Evolutionary conservation across 1,139 yeast species (phyloP).

Genomic region (Meyerozyma smithsonii): DNA sequence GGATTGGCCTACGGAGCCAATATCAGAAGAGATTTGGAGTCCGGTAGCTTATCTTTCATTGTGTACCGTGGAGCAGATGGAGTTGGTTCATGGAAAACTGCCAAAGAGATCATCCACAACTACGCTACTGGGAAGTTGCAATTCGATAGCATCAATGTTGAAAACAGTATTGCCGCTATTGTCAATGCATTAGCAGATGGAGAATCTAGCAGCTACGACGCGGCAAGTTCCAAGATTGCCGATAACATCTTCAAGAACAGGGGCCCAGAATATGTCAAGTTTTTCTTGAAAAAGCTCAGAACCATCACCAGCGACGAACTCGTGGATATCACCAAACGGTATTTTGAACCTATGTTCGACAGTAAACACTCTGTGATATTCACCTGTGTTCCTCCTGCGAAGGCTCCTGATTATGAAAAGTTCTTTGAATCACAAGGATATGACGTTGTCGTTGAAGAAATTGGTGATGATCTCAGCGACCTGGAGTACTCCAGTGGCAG

Average conservation of each 20-base stretch:
- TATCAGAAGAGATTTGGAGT: constrained; percentile 55
- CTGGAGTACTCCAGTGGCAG: constrained; percentile 16
- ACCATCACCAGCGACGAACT: constrained; percentile 56
- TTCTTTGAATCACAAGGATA: constrained; percentile 58
- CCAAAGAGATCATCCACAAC: constrained; percentile 60
- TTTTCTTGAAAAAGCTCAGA: constrained; percentile 46
- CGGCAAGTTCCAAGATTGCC: constrained; percentile 62
- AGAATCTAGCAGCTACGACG: constrained; percentile 55
- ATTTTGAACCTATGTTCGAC: constrained; percentile 60
- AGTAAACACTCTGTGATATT: constrained; percentile 54
- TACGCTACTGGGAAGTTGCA: constrained; percentile 48
- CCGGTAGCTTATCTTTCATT: constrained; percentile 61
- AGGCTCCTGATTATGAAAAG: constrained; percentile 41
- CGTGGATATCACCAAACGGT: constrained; percentile 48
- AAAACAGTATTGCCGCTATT: constrained; percentile 71
- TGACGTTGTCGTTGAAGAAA: constrained; percentile 51
- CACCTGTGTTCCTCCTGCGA: constrained; percentile 69
- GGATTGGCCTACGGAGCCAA: constrained; percentile 92
- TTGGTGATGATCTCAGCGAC: constrained; percentile 22
- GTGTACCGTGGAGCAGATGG: constrained; percentile 86
- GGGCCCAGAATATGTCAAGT: constrained; percentile 52
- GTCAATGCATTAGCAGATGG: constrained; percentile 66
- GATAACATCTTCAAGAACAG: constrained; percentile 65
- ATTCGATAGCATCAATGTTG: constrained; percentile 57
- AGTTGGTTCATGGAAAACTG: constrained; percentile 63